Base-by-base conservation (phyloP, 2,329 filamentous ascomycete species). In the Magnaporthales sp. region DNA sequence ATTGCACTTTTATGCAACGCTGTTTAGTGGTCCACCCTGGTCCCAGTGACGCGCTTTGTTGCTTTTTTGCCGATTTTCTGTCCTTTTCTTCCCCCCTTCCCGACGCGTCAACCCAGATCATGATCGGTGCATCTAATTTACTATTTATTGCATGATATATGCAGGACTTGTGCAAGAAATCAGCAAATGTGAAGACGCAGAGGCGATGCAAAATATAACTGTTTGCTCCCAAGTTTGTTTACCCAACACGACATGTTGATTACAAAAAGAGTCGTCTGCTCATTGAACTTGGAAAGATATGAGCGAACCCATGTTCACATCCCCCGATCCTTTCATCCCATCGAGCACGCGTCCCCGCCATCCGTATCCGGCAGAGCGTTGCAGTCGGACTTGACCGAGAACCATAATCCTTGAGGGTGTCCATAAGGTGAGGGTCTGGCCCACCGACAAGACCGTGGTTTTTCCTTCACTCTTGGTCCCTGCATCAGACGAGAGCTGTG, bases 361-460 rank as follows among this genome's bases (percentile, higher is more conserved):
- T 58, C 54, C 54, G 54, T 24, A 58, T 58, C 54, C 54, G 54
- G 54, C 54, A 58, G 24, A 26, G 54, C 54, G 30, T 51, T 51
- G 32, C 62, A 27, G 62, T 15, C 62, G 62, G 62, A 64, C 62
- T 64, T 64, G 62, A 15, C 62, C 62, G 62, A 64, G 22, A 10
- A 27, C 32, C 22, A 51, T 22, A 38, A 27, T 22, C 46, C 29
- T 46, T 4, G 63, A 61, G 15, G 38, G 38, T n/a, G 38, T n/a
- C 38, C 15, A 46, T 46, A 19, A 46, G 38, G 2, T 19, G 38
- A 46, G 38, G 38, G 38, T 46, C 38, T n/a, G 38, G 38, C 38
- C 38, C 38, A 46, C 38, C 15, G 38, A 46, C 38, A 46, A 46
- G 15, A 46, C 15, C 38, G 38, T 19, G 38, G 38, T 46, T n/a